These are phyloP conservation scores for Desmodesmus armatus DNA, from an alignment of 139 green algal species.

Conservation along the genomic window DNA sequence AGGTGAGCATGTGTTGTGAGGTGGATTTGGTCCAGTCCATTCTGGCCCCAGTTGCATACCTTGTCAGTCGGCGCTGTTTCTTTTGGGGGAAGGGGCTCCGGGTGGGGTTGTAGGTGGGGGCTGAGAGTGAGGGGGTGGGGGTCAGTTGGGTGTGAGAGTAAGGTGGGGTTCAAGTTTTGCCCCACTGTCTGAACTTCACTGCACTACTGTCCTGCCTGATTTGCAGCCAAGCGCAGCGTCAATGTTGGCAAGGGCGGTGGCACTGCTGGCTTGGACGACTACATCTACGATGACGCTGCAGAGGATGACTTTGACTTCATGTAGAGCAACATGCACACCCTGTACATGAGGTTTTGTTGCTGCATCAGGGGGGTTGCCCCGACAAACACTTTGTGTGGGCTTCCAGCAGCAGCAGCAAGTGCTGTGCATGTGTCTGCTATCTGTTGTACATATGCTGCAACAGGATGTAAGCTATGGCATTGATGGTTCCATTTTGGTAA, in stretches of 20 bases:
- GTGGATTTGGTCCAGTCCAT: neutral
- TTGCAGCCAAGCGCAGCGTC: conserved; percentile 74
- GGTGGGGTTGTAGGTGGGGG: too few relatives aligned
- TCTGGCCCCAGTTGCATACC: neutral
- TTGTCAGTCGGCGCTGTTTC: neutral
- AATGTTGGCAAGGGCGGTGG: conserved; percentile 72
- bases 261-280: conserved; percentile 84
- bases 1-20: neutral
- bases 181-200: too few relatives aligned
- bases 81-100: too few relatives aligned
- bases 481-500: neutral
- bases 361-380: neutral
- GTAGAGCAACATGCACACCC: too few relatives aligned
- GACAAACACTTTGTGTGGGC: neutral
- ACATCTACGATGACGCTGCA: conserved; percentile 74
- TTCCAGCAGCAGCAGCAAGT: too few relatives aligned
- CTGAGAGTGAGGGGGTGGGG: too few relatives aligned
- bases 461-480: too few relatives aligned
- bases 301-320: conserved; percentile 81
- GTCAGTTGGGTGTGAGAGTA: too few relatives aligned
- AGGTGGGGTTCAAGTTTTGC: too few relatives aligned
- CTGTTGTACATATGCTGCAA: neutral
- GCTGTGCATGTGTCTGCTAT: too few relatives aligned
- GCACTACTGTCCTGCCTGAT: neutral
- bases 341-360: neutral